Evolutionary conservation across 2,329 filamentous ascomycete species (phyloP).

Genomic region (Phyllosticta citribraziliensis): DNA sequence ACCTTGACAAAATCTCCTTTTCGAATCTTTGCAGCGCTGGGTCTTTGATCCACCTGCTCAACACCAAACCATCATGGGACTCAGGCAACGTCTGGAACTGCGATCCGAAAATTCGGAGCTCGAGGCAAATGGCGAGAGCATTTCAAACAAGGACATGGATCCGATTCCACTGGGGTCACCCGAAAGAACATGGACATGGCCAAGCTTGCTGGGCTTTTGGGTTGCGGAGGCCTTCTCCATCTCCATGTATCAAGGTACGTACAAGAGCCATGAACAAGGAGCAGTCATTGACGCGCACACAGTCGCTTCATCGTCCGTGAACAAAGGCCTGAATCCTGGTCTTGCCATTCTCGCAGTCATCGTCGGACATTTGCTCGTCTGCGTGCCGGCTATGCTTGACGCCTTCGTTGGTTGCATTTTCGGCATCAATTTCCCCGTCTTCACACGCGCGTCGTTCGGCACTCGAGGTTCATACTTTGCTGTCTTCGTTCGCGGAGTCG

Average conservation of each 20-base stretch:
- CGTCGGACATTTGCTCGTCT: slow-evolving; percentile 14
- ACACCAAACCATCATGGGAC: slow-evolving; percentile 9
- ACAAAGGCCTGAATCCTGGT: slow-evolving; percentile 15
- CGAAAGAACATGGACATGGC: slow-evolving; percentile 16
- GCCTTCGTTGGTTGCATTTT: slow-evolving; percentile 5
- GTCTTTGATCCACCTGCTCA: not conserved
- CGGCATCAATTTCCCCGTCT: slow-evolving; percentile 15
- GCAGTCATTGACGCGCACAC: not conserved
- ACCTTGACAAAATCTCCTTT: not conserved
- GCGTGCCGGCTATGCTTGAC: slow-evolving; percentile 12
- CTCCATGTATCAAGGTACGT: slow-evolving; percentile 14
- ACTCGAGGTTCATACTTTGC: slow-evolving; percentile 3
- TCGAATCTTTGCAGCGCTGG: not conserved
- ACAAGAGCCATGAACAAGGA: not conserved
- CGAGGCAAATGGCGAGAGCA: not conserved
- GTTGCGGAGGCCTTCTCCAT: slow-evolving; percentile 15
- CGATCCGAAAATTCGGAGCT: slow-evolving; percentile 6
- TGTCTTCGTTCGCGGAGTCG: slow-evolving; percentile 6
- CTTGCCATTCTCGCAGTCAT: slow-evolving; percentile 15
- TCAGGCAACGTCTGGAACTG: slow-evolving; percentile 12
- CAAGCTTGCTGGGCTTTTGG: slow-evolving; percentile 15
- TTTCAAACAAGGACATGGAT: slow-evolving; percentile 13
- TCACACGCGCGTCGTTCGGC: slow-evolving; percentile 15
- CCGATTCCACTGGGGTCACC: slow-evolving; percentile 13
- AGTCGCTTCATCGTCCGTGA: slow-evolving; percentile 14